Base-by-base conservation (phyloP, 352 stramenopile species). In the Phytophthora citricola region DNA sequence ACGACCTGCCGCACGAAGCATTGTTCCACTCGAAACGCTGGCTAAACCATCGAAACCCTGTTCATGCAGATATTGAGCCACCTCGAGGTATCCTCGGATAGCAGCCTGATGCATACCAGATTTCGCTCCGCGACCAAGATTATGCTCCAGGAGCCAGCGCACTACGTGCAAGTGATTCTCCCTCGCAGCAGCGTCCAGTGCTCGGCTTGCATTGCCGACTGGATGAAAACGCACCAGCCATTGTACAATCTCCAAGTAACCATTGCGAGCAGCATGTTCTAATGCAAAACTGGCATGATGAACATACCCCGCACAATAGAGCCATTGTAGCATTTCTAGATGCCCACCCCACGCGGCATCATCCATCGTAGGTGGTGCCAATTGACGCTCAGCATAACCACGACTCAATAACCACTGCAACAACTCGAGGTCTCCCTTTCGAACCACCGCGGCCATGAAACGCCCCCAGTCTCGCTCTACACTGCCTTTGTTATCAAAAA, bases 181-280 rank as follows among this genome's bases (percentile, higher is more conserved):
- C 7, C 57, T 69, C 15, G 63, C 63, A 6, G 69, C 65, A 45
- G 67, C 51, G 65, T 77, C 65, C 5, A 74, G 49, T 20, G 59
- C 69, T 46, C 69, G 69, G 55, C 58, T 77, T n/a, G 64, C 53
- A 40, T 77, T 77, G 20, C 64, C 69, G 10, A 74, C 69, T 36
- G 64, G 64, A 26, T 68, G 59, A 15, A 65, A 66, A 14, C 69
- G 64, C 40, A 67, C 41, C 32, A 77, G 51, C 66, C 70, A 78
- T 36, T 75, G 51, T 6, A 83, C 71, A 40, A 83, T 61, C n/a
- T 78, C 71, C 29, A 83, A 39, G 32, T 70, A 61, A 3, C 75
- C 75, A 40, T 74, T 73, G 22, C 68, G 61, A 38, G 75, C 75
- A 34, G 75, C 72, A 32, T 76, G 36, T 51, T 78, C 72, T 17